phyloP scores from a whole-genome alignment of 1,284 basidiomycete genomes.

The Moniliophthora roreri region DNA sequence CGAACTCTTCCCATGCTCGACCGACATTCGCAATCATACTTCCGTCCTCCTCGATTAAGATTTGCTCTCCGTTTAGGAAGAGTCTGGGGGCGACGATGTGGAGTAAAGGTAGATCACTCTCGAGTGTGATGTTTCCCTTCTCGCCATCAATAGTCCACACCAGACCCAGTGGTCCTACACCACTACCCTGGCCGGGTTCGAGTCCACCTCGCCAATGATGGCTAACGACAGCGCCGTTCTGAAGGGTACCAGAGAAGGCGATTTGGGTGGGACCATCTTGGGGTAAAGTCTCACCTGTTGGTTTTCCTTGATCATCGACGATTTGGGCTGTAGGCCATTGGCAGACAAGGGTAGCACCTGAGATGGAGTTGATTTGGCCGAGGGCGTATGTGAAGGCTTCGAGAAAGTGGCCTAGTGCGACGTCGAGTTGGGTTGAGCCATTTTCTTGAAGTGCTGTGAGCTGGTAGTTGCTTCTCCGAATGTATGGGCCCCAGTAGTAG shows the following conservation, averaged over 20 bases:
- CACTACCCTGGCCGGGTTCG: constrained; percentile 17
- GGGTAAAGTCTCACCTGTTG: constrained; percentile 23
- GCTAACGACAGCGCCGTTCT: constrained; percentile 27
- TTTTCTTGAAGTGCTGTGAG: neutral
- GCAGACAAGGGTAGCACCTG: constrained; percentile 22
- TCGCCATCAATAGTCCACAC: constrained; percentile 38
- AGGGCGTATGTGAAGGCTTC: constrained; percentile 27
- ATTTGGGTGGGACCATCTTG: constrained; percentile 27
- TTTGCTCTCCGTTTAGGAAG: constrained; percentile 26
- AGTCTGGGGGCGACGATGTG: constrained; percentile 24
- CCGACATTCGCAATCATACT: constrained; percentile 14
- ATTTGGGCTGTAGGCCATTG: constrained; percentile 27
- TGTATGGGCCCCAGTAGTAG: constrained; percentile 1
- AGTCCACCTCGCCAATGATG: constrained; percentile 28
- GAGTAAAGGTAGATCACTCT: constrained; percentile 16
- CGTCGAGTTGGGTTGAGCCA: constrained; percentile 28
- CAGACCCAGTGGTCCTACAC: constrained; percentile 17
- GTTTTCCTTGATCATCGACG: constrained; percentile 23
- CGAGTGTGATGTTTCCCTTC: constrained; percentile 28
- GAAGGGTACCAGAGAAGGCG: constrained; percentile 26
- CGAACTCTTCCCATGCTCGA: constrained; percentile 27
- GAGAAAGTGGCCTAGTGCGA: constrained; percentile 30
- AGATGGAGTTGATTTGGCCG: constrained; percentile 31
- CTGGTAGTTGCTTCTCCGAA: neutral
- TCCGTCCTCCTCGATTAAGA: constrained; percentile 15